Evolutionary conservation across 768 basidiomycete species (phyloP), one percentile per base, ranked within the genome.

Genomic region (Boletus tylopilopsis): DNA sequence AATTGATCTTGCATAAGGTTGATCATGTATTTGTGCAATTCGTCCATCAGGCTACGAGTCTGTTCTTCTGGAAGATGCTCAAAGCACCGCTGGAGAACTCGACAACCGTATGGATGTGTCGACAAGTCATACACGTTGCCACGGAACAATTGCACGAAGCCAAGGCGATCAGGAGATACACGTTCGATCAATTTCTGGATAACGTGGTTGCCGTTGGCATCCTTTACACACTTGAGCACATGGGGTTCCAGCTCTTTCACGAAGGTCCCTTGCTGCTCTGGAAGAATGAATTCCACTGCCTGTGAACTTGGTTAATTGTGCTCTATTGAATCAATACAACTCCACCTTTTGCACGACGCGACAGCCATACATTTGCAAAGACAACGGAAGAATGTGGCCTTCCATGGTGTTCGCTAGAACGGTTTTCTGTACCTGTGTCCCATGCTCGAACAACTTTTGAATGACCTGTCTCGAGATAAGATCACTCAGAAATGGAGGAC

Each of bases 201-300:
- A 67, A 96, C 94, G 71, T 98, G 94, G 59, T 98, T 98, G 48
- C 90, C 93, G 59, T 97, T 94, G 18, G 86, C 80, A 61, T 95
- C 91, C 62, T 87, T 87, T 53, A 95, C 90, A 59, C 91, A 94
- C 59, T 80, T 80, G 43, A 97, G 71, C 25, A 95, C 81, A 58
- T 90, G 81, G 0, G 80, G 78, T 53, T 91, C 85, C 36, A 97
- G 74, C 68, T 92, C 91, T 48, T 73, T 77, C 19, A 96, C 84
- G 41, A 98, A 81, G 16, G 68, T 56, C 16, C 73, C 73, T 68
- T 94, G 91, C 57, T 94, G 88, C 44, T 90, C 88, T 15, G 84
- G 82, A 16, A 82, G 71, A 45, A 93, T 75, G 61, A 77, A 81
- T 61, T 97, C 94, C 19, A 98, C 76, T 24, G 92, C 91, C 89